Conservation (phyloP, 495 filamentous ascomycete species). For the Penicillium nucicola region DNA sequence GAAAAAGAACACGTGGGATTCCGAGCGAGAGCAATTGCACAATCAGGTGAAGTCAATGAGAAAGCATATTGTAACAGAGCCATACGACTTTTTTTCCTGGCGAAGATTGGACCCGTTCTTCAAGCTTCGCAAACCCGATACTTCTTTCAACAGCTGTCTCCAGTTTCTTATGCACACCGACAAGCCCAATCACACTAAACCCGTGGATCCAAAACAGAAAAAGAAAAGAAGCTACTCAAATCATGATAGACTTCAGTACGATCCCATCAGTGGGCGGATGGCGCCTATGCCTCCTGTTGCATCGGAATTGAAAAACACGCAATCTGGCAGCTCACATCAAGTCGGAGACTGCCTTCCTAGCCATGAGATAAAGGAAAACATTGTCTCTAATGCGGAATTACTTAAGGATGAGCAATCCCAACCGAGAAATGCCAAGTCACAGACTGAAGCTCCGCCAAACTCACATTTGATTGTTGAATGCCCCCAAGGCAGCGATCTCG, state of each 20-base stretch:
- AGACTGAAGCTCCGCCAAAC: not conserved
- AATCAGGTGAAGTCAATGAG: slow-evolving; percentile 31
- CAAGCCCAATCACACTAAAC: not conserved
- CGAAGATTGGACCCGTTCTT: slow-evolving; percentile 24
- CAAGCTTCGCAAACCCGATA: slow-evolving; percentile 11
- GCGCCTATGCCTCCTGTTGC: slow-evolving; percentile 13
- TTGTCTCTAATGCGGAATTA: slow-evolving; percentile 1
- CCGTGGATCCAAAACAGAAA: not conserved
- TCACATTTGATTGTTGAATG: slow-evolving; percentile 6
- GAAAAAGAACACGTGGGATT: slow-evolving; percentile 17
- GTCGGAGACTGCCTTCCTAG: slow-evolving; percentile 11
- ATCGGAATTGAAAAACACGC: not conserved
- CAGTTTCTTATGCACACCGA: slow-evolving; percentile 23
- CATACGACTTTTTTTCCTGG: slow-evolving; percentile 43
- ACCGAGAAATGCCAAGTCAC: not conserved
- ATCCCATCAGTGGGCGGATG: slow-evolving; percentile 44
- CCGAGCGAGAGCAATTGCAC: slow-evolving; percentile 15
- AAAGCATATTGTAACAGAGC: slow-evolving; percentile 36
- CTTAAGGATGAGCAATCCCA: slow-evolving; percentile 10
- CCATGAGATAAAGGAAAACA: slow-evolving; percentile 11
- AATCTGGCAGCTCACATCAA: not conserved
- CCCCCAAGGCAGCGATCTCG: slow-evolving; percentile 14
- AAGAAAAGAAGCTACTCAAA: not conserved
- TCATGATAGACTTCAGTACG: slow-evolving; percentile 22
- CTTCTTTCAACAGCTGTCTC: slow-evolving; percentile 24